phyloP scores from a whole-genome alignment of 768 basidiomycete genomes.

The Candolleomyces efflorescens region DNA sequence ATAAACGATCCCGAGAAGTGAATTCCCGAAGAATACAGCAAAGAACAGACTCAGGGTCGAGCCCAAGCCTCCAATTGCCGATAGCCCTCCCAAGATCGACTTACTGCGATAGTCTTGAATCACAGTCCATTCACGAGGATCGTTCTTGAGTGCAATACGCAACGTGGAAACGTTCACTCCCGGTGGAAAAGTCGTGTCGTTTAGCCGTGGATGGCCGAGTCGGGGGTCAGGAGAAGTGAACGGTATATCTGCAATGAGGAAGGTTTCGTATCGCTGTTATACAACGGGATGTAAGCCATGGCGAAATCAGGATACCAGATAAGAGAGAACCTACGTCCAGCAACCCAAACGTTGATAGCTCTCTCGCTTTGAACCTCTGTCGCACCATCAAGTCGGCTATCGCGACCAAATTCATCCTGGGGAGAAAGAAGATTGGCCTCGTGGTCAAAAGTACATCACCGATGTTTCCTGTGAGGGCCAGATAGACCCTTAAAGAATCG shows the following conservation, averaged over 20 bases:
- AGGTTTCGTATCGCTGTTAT: slow-evolving; percentile 11
- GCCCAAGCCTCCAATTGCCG: slow-evolving; percentile 21
- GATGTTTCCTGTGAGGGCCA: slow-evolving; percentile 12
- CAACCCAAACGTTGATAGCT: slow-evolving; percentile 11
- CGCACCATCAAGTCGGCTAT: slow-evolving; percentile 5
- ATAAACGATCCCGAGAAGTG: slow-evolving; percentile 13
- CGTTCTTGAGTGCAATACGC: slow-evolving; percentile 8
- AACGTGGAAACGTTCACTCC: slow-evolving; percentile 13
- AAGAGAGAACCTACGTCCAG: slow-evolving; percentile 11
- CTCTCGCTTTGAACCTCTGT: slow-evolving; percentile 1
- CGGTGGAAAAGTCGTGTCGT: too few species aligned
- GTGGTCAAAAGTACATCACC: slow-evolving; percentile 6
- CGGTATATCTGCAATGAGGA: slow-evolving; percentile 7
- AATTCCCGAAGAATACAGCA: slow-evolving; percentile 16
- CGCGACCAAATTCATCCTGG: slow-evolving; percentile 14
- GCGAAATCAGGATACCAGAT: background rate
- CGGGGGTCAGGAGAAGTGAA: slow-evolving; percentile 12
- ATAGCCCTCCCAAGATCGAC: slow-evolving; percentile 16
- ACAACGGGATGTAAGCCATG: background rate
- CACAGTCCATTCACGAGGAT: slow-evolving; percentile 12
- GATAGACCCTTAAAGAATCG: slow-evolving; percentile 4
- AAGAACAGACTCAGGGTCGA: slow-evolving; percentile 18
- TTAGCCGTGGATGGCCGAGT: too few species aligned
- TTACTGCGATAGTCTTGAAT: slow-evolving; percentile 14
- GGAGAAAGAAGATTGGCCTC: slow-evolving; percentile 10